These are phyloP conservation scores for Lagenidium giganteum DNA, from an alignment of 352 stramenopile genomes.

Conservation along the genomic window DNA sequence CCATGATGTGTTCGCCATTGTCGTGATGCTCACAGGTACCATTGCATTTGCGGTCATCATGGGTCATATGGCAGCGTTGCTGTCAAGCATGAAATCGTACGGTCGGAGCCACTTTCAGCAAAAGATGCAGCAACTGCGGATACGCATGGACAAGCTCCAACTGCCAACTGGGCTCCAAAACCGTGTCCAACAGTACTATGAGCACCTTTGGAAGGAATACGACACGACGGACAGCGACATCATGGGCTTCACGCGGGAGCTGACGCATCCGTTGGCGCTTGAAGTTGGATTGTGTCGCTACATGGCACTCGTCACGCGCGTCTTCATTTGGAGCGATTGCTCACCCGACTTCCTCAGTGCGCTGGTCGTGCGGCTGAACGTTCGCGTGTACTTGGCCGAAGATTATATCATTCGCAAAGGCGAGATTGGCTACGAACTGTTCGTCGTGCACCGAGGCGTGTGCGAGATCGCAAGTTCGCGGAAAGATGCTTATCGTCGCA, in stretches of 20 bases:
- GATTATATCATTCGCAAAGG: slow-evolving; percentile 26
- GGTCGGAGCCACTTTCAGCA: slow-evolving; percentile 12
- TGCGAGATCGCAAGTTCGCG: slow-evolving; percentile 14
- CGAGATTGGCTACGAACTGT: slow-evolving; percentile 20
- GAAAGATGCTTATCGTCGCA: slow-evolving; percentile 5
- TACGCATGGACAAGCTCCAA: slow-evolving; percentile 17
- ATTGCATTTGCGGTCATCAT: no score
- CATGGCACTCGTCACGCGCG: slow-evolving; percentile 14
- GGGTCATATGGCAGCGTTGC: no score
- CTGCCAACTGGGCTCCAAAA: slow-evolving; percentile 20
- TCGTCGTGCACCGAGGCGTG: slow-evolving; percentile 22
- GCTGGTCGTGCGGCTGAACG: slow-evolving; percentile 14
- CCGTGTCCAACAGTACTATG: slow-evolving; percentile 27
- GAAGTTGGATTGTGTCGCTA: slow-evolving; percentile 25
- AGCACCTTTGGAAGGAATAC: slow-evolving; percentile 24
- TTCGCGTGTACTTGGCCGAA: slow-evolving; percentile 24
- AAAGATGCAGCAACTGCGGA: slow-evolving; percentile 16
- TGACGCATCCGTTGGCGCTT: slow-evolving; percentile 21
- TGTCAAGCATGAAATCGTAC: no score
- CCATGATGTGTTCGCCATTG: no score
- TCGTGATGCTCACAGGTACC: no score
- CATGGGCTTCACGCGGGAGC: slow-evolving; percentile 11
- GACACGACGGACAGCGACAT: slow-evolving; percentile 12
- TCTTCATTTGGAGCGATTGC: slow-evolving; percentile 19
- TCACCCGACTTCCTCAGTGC: slow-evolving; percentile 21